phyloP scores from a whole-genome alignment of 2,329 filamentous ascomycete species.

The Diaporthe vaccinii region DNA sequence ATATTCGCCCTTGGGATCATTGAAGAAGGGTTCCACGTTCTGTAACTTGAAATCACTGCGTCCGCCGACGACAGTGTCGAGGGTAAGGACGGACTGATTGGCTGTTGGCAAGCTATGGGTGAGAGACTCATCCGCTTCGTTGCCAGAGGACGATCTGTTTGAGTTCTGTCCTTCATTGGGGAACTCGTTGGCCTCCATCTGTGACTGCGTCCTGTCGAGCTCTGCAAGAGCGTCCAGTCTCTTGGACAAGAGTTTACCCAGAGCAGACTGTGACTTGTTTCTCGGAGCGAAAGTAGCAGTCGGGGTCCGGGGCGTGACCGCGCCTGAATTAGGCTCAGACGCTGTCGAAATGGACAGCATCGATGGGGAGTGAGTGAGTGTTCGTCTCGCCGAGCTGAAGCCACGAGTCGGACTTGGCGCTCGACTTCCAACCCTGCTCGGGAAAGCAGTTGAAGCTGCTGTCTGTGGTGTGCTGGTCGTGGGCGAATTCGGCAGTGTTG shows the following conservation, averaged over 20 bases:
- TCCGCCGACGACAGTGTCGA: slow-evolving; percentile 70
- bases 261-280: slow-evolving; percentile 16
- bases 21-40: slow-evolving; percentile 77
- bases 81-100: slow-evolving; percentile 57
- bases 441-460: slow-evolving; percentile 18
- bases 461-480: slow-evolving; percentile 29
- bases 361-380: slow-evolving; percentile 2
- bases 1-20: slow-evolving; percentile 73
- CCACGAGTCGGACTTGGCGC: slow-evolving; percentile 36
- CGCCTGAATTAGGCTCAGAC: slow-evolving; percentile 31
- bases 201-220: slow-evolving; percentile 28
- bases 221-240: slow-evolving; percentile 34
- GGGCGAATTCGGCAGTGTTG: slow-evolving; percentile 35
- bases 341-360: slow-evolving; percentile 2
- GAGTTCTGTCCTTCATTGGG: slow-evolving; percentile 43
- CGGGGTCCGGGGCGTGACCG: slow-evolving; percentile 5
- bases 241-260: slow-evolving; percentile 34
- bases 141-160: slow-evolving; percentile 32
- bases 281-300: not conserved
- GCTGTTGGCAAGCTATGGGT: slow-evolving; percentile 12
- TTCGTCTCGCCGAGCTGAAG: slow-evolving; percentile 11
- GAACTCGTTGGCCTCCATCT: slow-evolving; percentile 44
- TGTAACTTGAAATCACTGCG: slow-evolving; percentile 74
- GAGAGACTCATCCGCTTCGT: slow-evolving; percentile 28
- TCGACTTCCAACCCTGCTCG: slow-evolving; percentile 32